These are phyloP conservation scores for Entomortierella lignicola DNA, from an alignment of 192 early-diverging fungal genomes.

Conservation along the genomic window DNA sequence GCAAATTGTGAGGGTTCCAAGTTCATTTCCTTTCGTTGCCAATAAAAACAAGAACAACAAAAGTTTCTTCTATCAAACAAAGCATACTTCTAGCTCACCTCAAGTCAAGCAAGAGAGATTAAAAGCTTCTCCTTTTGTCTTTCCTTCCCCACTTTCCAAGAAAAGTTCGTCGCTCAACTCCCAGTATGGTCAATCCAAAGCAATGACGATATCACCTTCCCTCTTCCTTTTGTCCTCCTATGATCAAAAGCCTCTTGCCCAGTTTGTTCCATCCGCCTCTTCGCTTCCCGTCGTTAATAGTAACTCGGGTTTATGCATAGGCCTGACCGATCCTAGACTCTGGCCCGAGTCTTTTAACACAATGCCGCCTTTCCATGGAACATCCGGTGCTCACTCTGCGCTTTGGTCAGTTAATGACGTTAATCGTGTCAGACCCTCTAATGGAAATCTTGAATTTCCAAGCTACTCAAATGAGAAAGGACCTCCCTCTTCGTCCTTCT, in stretches of 20 bases:
- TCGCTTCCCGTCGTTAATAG: neutral
- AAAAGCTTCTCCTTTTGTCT: neutral
- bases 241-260: neutral
- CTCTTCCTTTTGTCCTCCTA: conserved; percentile 5
- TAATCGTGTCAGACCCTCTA: neutral
- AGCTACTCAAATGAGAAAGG: neutral
- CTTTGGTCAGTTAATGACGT: neutral
- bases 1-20: too few relatives aligned
- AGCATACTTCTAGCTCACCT: neutral
- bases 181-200: neutral
- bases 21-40: too few relatives aligned
- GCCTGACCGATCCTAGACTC: too few relatives aligned
- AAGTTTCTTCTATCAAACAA: neutral
- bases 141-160: neutral
- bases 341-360: too few relatives aligned
- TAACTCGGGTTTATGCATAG: too few relatives aligned
- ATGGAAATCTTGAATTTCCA: neutral
- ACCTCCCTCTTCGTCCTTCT: neutral
- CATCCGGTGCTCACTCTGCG: neutral
- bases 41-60: too few relatives aligned
- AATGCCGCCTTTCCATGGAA: too few relatives aligned
- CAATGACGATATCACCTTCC: neutral
- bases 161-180: neutral
- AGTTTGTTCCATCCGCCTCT: neutral
- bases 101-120: neutral